Conservation (phyloP, 2,329 filamentous ascomycete species). For the Leptographium galeiforme region DNA sequence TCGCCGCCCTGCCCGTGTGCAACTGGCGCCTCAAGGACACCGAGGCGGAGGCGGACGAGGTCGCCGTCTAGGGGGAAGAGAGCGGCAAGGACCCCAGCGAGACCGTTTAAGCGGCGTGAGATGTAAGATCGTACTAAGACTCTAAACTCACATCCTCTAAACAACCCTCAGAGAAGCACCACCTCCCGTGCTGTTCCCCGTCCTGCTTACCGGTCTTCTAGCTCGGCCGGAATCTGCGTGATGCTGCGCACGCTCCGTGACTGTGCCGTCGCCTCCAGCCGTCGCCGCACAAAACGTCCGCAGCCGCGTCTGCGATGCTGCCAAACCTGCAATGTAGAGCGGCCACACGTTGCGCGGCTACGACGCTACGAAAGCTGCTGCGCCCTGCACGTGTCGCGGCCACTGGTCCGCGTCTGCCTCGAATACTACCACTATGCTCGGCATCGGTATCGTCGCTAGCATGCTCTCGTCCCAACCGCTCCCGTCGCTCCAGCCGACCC, state of each 20-base stretch:
- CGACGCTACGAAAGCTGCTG: background rate
- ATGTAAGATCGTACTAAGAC: background rate
- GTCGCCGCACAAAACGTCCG: background rate
- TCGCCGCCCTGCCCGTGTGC: slow-evolving; percentile 6
- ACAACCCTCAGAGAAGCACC: background rate
- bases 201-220: background rate
- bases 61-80: background rate
- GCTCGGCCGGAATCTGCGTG: background rate
- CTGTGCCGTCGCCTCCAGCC: background rate
- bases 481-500: background rate
- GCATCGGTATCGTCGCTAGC: background rate
- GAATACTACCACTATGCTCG: background rate
- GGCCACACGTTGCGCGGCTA: slow-evolving; percentile 4
- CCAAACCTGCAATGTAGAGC: slow-evolving; percentile 3
- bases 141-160: background rate
- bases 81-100: background rate
- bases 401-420: background rate
- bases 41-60: background rate
- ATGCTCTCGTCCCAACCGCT: background rate
- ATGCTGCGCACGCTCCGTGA: background rate
- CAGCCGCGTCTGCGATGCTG: background rate
- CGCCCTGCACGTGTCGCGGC: background rate
- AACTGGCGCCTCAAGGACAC: slow-evolving; percentile 6
- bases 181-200: background rate
- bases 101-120: background rate